Percentiles rank a stretch among this genome's conserved stretches.
Evolutionary conservation across 352 stramenopile species (phyloP).

Genomic region (Phytophthora meadii): DNA sequence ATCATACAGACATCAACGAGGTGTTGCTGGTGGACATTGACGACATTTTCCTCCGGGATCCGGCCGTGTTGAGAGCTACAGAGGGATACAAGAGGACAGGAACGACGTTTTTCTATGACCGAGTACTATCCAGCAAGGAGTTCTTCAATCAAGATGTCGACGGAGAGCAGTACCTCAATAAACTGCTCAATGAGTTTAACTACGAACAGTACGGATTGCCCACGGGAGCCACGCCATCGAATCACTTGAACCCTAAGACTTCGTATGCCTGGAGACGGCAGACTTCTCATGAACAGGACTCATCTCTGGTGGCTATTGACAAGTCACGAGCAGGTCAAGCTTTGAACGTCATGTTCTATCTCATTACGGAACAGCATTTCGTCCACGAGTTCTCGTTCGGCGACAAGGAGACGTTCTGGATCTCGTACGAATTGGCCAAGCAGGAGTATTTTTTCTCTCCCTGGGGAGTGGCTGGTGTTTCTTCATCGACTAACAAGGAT

Average conservation of each 20-base stretch:
- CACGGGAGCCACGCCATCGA: conserved; percentile 23
- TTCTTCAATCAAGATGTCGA: conserved; percentile 62
- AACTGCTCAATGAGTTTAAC: conserved; percentile 49
- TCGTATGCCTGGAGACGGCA: conserved; percentile 45
- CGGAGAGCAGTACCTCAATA: conserved; percentile 44
- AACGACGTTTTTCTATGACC: conserved; percentile 76
- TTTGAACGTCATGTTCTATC: conserved; percentile 55
- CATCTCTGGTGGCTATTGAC: conserved; percentile 60
- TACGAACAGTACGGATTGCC: conserved; percentile 44
- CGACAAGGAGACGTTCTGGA: conserved; percentile 57
- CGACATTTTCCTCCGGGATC: conserved; percentile 56
- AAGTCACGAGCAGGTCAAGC: conserved; percentile 44
- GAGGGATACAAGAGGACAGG: conserved; percentile 51
- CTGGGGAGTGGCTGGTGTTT: conserved; percentile 39
- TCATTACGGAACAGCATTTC: conserved; percentile 56
- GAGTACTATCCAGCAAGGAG: conserved; percentile 54
- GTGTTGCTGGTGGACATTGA: conserved; percentile 61
- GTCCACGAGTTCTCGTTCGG: conserved; percentile 45
- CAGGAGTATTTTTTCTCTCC: conserved; percentile 56
- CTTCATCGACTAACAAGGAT: conserved; percentile 39
- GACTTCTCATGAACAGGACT: conserved; percentile 65
- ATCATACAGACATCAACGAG: conserved; percentile 56
- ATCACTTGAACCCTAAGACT: conserved; percentile 26
- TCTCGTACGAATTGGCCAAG: conserved; percentile 46
- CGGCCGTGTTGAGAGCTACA: conserved; percentile 45